These are phyloP conservation scores for Eucalyptus brandiana DNA, from an alignment of 345 rosid species.

Conservation along the genomic window DNA sequence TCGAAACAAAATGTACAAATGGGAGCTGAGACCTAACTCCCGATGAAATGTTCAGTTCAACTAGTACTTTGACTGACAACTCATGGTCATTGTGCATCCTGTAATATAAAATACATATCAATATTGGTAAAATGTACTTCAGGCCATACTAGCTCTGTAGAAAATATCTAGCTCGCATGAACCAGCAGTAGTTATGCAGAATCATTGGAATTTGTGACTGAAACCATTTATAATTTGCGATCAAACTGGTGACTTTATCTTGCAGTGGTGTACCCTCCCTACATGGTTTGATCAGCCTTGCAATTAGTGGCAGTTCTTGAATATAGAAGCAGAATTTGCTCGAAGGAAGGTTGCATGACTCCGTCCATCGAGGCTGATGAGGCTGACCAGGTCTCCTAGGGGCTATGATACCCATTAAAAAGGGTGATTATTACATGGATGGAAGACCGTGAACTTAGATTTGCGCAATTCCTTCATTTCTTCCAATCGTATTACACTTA, in stretches of 20 bases:
- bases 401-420: background rate
- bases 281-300: background rate
- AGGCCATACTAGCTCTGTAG: background rate
- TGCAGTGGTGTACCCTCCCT: background rate
- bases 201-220: background rate
- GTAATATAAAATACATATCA: background rate
- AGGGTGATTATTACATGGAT: background rate
- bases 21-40: background rate
- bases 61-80: fast-evolving
- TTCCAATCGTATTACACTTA: background rate
- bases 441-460: background rate
- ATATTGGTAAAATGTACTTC: background rate
- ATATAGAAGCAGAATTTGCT: background rate
- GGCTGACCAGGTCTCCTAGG: background rate
- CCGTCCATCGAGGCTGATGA: background rate
- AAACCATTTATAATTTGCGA: too few species aligned
- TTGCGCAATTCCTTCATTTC: background rate
- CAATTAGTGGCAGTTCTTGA: background rate
- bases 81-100: background rate
- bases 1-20: background rate
- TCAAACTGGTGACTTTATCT: background rate
- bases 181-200: fast-evolving
- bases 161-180: background rate
- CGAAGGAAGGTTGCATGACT: background rate
- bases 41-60: background rate